Evolutionary conservation across 2,329 filamentous ascomycete genomes (phyloP).

Genomic region (Xylaria sp.): DNA sequence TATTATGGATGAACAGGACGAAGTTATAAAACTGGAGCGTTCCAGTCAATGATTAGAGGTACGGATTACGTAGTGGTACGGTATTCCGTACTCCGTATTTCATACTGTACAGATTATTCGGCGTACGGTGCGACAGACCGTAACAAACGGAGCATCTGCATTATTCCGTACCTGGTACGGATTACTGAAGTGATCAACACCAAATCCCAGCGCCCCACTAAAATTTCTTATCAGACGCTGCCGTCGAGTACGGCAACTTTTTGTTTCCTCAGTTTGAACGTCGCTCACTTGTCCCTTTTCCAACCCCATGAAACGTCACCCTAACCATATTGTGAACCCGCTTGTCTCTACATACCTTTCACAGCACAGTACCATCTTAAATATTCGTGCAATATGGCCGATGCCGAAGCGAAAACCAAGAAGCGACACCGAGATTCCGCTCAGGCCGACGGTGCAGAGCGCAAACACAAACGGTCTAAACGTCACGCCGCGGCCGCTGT

Average conservation of each 20-base stretch:
- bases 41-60: too few species aligned
- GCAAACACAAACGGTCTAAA: constrained; percentile 48
- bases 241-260: neutral
- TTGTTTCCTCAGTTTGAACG: constrained; percentile 2
- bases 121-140: neutral
- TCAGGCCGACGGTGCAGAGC: constrained; percentile 35
- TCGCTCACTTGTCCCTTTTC: neutral
- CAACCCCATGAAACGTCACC: neutral
- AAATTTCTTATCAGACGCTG: constrained; percentile 13
- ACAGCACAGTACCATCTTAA: neutral
- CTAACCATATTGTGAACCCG: neutral
- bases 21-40: too few species aligned
- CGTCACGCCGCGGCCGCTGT: neutral
- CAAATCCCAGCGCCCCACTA: constrained; percentile 7
- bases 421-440: constrained; percentile 29
- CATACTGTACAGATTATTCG: too few species aligned
- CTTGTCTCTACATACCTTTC: neutral
- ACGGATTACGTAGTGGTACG: too few species aligned
- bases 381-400: neutral
- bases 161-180: too few species aligned
- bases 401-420: constrained; percentile 19
- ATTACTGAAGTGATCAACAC: neutral
- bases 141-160: neutral
- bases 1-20: too few species aligned
- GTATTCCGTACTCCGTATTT: too few species aligned